Evolutionary conservation across 495 filamentous ascomycete species (phyloP), one percentile per base, ranked within the genome.

Genomic region (Melanomma pulvis-pyrius): DNA sequence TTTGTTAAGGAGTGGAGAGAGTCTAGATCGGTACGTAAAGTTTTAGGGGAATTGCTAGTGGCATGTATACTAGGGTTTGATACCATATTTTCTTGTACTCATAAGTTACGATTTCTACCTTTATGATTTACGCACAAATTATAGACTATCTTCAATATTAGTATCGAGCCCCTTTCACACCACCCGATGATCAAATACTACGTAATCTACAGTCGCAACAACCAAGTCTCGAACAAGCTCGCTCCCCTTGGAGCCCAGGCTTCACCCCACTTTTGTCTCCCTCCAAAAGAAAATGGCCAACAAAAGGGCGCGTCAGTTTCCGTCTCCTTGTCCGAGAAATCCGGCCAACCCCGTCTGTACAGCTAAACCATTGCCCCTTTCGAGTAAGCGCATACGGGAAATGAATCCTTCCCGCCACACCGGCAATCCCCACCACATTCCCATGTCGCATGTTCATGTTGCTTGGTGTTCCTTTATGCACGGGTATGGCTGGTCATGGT

Each of bases 11-110:
- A 65, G 56, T 44, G 67, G 67, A n/a, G 46, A 56, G 34, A 54
- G n/a, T 34, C 7, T 69, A 1, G 61, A 65, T 32, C 49, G 55
- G 47, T 62, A 69, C 52, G 67, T 69, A 0, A 61, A 60, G 22
- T 60, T 65, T 30, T 69, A 56, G 34, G 22, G 39, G 5, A 6
- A 22, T 44, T 44, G 8, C 2, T 17, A 44, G n/a, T 44, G 9
- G 39, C 13, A 6, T 36, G 17, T 34, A 29, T 39, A 24, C 13
- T 22, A 19, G 30, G 52, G 26, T 32, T 25, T 21, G 48, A 29
- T 25, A 51, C 21, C 26, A 51, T 25, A 51, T 26, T 4, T 51
- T 29, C 48, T 5, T 51, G 48, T 51, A 29, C 26, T 25, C 4
- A 51, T 25, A 51, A 3, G 5, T 51, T 41, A 41, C n/a, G 36